Percentiles rank a stretch among this genome's conserved stretches.
These are phyloP conservation scores for Thinopyrum elongatum DNA, from an alignment of 176 grass and related monocot genomes.

Conservation along the genomic window DNA sequence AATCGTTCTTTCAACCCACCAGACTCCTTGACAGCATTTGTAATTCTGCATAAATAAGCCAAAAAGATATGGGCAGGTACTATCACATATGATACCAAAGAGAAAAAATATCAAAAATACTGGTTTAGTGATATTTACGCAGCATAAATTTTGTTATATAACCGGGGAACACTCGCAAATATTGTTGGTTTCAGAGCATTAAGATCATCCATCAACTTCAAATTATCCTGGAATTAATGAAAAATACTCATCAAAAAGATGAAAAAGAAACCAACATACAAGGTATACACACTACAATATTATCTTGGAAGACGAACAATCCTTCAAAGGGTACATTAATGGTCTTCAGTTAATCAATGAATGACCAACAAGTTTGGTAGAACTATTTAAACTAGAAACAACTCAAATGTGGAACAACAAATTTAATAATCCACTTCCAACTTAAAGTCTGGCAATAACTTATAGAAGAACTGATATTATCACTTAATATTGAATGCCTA, in stretches of 20 bases:
- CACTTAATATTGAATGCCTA: not conserved
- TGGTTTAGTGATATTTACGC: constrained; percentile 53
- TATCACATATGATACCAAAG: constrained; percentile 13
- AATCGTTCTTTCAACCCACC: constrained; percentile 62
- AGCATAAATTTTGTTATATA: constrained; percentile 90
- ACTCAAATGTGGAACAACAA: not conserved
- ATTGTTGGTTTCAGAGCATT: constrained; percentile 79
- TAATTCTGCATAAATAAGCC: constrained; percentile 53
- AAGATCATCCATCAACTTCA: constrained; percentile 97
- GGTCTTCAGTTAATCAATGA: not conserved
- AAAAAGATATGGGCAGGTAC: not conserved
- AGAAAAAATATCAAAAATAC: not conserved
- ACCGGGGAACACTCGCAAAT: constrained; percentile 76
- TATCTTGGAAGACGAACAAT: not conserved
- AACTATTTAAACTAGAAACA: constrained; percentile 1
- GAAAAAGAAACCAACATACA: constrained; percentile 1
- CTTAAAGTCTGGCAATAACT: not conserved
- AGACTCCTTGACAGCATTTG: constrained; percentile 83
- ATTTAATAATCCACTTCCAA: not conserved
- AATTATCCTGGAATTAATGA: constrained; percentile 69
- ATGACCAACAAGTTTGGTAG: not conserved
- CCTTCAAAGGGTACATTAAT: not conserved
- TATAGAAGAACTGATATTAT: not conserved
- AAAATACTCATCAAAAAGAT: constrained; percentile 7
- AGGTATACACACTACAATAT: not conserved